These are phyloP conservation scores for Saccharomycopsis malanga DNA, from an alignment of 805 yeast species.

Conservation along the genomic window DNA sequence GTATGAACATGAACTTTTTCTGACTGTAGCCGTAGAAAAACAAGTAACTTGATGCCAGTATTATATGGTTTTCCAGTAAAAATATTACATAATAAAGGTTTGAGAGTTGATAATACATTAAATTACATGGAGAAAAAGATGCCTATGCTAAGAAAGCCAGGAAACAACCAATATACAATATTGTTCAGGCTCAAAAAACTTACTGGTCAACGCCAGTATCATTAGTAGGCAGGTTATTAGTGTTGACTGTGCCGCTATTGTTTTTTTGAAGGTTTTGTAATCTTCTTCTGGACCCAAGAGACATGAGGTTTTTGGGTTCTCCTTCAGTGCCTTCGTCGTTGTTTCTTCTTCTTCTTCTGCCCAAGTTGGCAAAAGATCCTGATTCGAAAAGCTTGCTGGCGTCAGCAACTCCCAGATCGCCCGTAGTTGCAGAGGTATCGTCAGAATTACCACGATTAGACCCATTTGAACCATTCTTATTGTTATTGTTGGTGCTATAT, in stretches of 20 bases:
- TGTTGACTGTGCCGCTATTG: background rate
- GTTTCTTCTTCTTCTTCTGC: slow-evolving; percentile 16
- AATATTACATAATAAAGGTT: too few relatives aligned
- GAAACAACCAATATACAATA: too few relatives aligned
- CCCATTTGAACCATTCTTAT: slow-evolving; percentile 2
- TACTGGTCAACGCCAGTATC: too few relatives aligned
- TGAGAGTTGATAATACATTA: too few relatives aligned
- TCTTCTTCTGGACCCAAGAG: slow-evolving; percentile 18
- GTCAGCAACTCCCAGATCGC: background rate
- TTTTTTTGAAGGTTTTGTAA: slow-evolving; percentile 7
- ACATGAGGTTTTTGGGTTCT: slow-evolving; percentile 13
- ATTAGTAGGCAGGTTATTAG: too few relatives aligned
- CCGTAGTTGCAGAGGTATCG: background rate
- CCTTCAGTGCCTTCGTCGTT: background rate
- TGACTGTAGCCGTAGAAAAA: too few relatives aligned
- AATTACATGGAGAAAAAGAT: too few relatives aligned
- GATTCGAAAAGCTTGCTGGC: slow-evolving; percentile 10
- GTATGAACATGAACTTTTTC: too few relatives aligned
- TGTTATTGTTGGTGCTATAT: slow-evolving; percentile 3
- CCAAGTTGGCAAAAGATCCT: slow-evolving; percentile 13
- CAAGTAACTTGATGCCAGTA: too few relatives aligned
- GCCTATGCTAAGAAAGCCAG: too few relatives aligned
- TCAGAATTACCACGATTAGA: background rate
- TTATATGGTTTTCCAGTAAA: too few relatives aligned
- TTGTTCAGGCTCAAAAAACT: too few relatives aligned